Evolutionary conservation across 345 rosid genomes (phyloP).

Genomic region (Microthlaspi erraticum): DNA sequence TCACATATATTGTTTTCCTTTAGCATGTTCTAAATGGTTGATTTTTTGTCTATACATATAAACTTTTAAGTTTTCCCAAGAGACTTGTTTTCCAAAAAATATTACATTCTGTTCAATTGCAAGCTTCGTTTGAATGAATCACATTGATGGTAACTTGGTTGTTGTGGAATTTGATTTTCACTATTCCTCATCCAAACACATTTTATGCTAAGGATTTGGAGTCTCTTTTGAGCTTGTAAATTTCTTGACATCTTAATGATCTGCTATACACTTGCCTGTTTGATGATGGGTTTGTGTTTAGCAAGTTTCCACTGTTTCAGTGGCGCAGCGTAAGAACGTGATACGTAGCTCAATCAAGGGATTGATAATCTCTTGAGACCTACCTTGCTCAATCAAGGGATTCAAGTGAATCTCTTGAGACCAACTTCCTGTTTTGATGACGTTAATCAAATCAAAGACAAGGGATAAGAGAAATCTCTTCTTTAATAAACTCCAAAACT

Average conservation of each 20-base stretch:
- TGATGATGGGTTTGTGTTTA: constrained; percentile 17
- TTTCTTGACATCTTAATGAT: neutral
- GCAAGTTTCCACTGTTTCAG: neutral
- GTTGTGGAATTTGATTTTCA: constrained; percentile 3
- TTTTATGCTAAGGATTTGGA: neutral
- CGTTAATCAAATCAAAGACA: too few species aligned
- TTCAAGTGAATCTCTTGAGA: too few species aligned
- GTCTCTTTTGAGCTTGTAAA: constrained; percentile 9
- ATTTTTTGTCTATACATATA: neutral
- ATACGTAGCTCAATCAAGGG: too few species aligned
- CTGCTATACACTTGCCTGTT: neutral
- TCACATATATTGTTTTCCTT: constrained; percentile 15
- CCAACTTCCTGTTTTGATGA: too few species aligned
- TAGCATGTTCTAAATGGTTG: neutral
- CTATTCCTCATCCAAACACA: constrained; percentile 5
- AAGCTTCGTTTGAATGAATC: neutral
- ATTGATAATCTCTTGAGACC: too few species aligned
- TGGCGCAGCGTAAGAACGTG: neutral
- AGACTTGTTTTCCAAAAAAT: neutral
- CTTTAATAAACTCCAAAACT: too few species aligned
- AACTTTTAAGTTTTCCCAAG: constrained; percentile 1
- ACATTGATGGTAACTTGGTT: neutral
- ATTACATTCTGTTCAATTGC: neutral
- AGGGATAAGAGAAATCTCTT: too few species aligned
- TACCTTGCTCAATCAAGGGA: too few species aligned